Evolutionary conservation across 2,329 filamentous ascomycete genomes (phyloP).

Genomic region (Colletotrichum tofieldiae): DNA sequence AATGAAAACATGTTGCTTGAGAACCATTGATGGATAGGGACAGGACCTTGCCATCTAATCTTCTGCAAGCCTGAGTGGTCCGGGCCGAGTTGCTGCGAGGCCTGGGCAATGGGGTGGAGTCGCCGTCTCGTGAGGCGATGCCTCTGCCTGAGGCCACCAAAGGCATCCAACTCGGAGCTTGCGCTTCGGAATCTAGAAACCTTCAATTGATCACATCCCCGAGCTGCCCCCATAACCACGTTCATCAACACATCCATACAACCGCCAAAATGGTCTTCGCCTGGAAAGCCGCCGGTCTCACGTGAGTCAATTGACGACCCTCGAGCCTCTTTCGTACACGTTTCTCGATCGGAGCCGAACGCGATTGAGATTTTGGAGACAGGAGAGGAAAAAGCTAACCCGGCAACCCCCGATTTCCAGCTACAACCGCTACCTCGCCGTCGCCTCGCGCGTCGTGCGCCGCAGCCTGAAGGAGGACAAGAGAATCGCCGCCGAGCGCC

Average conservation of each 20-base stretch:
- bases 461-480: slow-evolving; percentile 97
- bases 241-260: slow-evolving; percentile 51
- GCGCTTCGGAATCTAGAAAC: slow-evolving; percentile 43
- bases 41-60: slow-evolving; percentile 20
- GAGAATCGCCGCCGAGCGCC: slow-evolving; percentile 88
- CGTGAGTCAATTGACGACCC: slow-evolving; percentile 73
- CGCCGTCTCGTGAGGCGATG: neutral
- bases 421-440: slow-evolving; percentile 99
- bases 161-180: slow-evolving; percentile 46
- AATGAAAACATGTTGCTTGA: neutral
- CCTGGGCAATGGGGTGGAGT: neutral
- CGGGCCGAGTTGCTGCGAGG: slow-evolving; percentile 28
- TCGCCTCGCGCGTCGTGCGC: slow-evolving; percentile 95
- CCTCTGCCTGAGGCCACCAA: slow-evolving; percentile 36
- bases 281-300: slow-evolving; percentile 98
- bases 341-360: neutral
- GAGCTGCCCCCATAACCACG: slow-evolving; percentile 46
- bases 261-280: slow-evolving; percentile 90
- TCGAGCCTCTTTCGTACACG: slow-evolving; percentile 4
- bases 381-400: slow-evolving; percentile 54
- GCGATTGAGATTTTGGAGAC: neutral
- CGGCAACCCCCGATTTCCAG: slow-evolving; percentile 63
- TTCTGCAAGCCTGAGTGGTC: slow-evolving; percentile 2
- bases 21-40: neutral
- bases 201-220: slow-evolving; percentile 55